These are phyloP conservation scores for Penicillium psychrofluorescens DNA, from an alignment of 495 filamentous ascomycete genomes.

Conservation along the genomic window DNA sequence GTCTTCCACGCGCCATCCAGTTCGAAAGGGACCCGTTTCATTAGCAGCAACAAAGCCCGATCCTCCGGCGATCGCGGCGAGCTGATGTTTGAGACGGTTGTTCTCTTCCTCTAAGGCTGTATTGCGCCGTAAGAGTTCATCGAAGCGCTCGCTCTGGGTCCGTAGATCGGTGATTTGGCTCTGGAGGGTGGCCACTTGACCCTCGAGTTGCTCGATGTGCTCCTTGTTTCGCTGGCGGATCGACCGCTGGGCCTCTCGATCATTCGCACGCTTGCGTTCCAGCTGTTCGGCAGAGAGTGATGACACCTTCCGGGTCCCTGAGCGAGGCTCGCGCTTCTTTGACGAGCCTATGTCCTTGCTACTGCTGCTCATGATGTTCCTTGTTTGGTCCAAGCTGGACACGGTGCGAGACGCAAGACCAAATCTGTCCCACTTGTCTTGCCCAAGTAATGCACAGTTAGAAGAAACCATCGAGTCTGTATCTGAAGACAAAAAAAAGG, in stretches of 20 bases:
- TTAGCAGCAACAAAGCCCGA: constrained; percentile 2
- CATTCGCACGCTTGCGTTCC: constrained; percentile 56
- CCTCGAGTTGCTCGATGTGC: constrained; percentile 50
- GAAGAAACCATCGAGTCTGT: constrained; percentile 11
- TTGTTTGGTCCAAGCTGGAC: neutral
- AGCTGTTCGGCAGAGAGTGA: constrained; percentile 52
- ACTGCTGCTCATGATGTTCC: constrained; percentile 7
- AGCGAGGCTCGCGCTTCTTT: constrained; percentile 42
- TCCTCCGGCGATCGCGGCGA: constrained; percentile 16
- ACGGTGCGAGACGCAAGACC: neutral
- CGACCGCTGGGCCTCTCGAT: constrained; percentile 57
- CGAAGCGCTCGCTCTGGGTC: constrained; percentile 37
- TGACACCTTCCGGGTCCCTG: constrained; percentile 52
- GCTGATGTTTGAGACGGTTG: constrained; percentile 31
- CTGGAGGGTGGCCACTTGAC: constrained; percentile 40
- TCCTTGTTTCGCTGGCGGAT: constrained; percentile 54
- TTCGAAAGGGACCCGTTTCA: constrained; percentile 7
- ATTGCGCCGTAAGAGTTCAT: constrained; percentile 45
- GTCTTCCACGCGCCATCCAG: constrained; percentile 9
- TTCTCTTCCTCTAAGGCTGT: constrained; percentile 49
- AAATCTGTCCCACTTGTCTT: constrained; percentile 4
- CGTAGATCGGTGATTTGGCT: constrained; percentile 43
- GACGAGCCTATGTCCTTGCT: constrained; percentile 3
- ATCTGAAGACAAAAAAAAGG: neutral
- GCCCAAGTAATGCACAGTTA: constrained; percentile 6